Evolutionary conservation across 805 yeast species (phyloP).

Genomic region (Wickerhamomyces hampshirensis): DNA sequence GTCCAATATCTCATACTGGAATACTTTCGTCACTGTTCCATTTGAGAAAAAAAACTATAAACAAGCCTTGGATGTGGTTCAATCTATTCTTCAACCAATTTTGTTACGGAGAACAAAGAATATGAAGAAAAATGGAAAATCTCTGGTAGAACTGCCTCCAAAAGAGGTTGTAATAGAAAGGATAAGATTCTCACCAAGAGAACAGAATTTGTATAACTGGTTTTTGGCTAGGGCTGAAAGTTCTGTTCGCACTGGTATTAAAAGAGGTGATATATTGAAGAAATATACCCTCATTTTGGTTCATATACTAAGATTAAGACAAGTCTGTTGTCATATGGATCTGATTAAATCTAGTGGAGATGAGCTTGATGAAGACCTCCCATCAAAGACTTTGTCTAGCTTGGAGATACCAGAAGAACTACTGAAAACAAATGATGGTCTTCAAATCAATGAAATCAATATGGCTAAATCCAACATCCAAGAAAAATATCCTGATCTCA

Average conservation of each 20-base stretch:
- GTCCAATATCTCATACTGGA: constrained; percentile 84
- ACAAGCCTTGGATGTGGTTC: constrained; percentile 79
- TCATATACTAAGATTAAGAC: constrained; percentile 78
- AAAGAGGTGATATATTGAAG: constrained; percentile 62
- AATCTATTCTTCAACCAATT: constrained; percentile 78
- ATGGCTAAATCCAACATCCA: constrained; percentile 24
- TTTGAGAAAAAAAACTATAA: constrained; percentile 69
- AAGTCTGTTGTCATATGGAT: constrained; percentile 80
- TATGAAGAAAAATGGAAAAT: constrained; percentile 76
- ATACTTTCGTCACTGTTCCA: constrained; percentile 75
- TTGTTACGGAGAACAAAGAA: constrained; percentile 79
- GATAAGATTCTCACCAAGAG: constrained; percentile 61
- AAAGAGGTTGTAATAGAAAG: constrained; percentile 69
- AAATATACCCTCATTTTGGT: constrained; percentile 77
- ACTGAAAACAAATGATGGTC: constrained; percentile 1
- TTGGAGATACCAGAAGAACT: constrained; percentile 19
- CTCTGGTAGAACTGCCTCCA: constrained; percentile 70
- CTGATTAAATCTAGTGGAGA: constrained; percentile 47
- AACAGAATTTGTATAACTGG: constrained; percentile 61
- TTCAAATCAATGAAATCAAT: constrained; percentile 13
- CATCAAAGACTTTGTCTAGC: constrained; percentile 10
- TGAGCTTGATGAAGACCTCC: constrained; percentile 49
- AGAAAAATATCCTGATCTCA: constrained; percentile 28
- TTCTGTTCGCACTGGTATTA: constrained; percentile 54
- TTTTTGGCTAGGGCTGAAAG: constrained; percentile 62